Percentiles rank a stretch among this genome's conserved stretches.
These are phyloP conservation scores for Xylaria curta DNA, from an alignment of 495 filamentous ascomycete species.

Conservation along the genomic window DNA sequence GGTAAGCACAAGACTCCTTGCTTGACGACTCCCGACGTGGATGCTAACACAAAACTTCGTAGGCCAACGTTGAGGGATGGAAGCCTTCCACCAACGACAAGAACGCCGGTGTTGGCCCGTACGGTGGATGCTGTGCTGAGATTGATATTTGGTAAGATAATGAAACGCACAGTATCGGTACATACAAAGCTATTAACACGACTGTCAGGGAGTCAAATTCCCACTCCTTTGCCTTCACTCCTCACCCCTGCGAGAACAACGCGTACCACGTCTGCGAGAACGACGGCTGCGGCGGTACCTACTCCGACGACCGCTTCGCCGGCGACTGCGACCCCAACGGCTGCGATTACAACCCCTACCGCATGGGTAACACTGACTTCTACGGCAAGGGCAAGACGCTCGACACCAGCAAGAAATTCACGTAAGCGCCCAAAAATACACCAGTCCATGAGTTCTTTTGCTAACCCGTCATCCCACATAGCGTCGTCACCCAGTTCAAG, in stretches of 20 bases:
- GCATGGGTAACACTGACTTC: constrained; percentile 66
- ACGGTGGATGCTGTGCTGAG: constrained; percentile 75
- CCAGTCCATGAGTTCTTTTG: too few relatives aligned
- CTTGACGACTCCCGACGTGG: background rate
- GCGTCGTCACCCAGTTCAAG: constrained; percentile 78
- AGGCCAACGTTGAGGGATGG: constrained; percentile 69
- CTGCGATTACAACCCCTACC: constrained; percentile 82
- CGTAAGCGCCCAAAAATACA: constrained; percentile 36
- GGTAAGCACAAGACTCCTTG: constrained; percentile 26
- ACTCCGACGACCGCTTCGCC: constrained; percentile 55
- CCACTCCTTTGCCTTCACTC: constrained; percentile 66
- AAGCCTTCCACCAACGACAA: constrained; percentile 60
- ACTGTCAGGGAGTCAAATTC: constrained; percentile 66
- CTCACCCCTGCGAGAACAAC: constrained; percentile 68
- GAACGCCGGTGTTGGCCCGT: constrained; percentile 64
- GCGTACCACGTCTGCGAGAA: constrained; percentile 62
- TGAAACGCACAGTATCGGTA: background rate
- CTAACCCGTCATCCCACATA: constrained; percentile 33
- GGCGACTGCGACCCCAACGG: constrained; percentile 74
- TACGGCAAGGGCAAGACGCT: constrained; percentile 66
- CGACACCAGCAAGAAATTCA: constrained; percentile 70
- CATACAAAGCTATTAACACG: constrained; percentile 3
- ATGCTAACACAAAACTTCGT: background rate
- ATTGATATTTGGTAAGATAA: constrained; percentile 67
- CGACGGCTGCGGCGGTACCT: constrained; percentile 58